A percentile compares a stretch with the other conserved stretches of the same genome.
These are phyloP conservation scores for Annulohypoxylon truncatum DNA, from an alignment of 2,329 filamentous ascomycete genomes.

Conservation along the genomic window DNA sequence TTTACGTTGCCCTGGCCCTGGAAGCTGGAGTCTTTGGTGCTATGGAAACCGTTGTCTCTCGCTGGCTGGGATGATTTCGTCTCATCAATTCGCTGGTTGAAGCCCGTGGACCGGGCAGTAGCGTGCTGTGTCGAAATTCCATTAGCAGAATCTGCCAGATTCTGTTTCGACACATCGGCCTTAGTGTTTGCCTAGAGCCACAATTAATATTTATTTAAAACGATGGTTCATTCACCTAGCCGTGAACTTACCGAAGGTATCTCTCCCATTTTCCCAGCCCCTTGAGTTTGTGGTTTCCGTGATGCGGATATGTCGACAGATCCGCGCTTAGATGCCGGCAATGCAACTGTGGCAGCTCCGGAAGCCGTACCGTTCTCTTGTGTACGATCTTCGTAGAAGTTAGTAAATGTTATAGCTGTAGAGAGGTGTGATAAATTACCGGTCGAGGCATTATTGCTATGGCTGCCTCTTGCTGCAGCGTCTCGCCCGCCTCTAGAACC, in stretches of 20 bases:
- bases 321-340: constrained; percentile 57
- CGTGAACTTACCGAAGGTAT: constrained; percentile 53
- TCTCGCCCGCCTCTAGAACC: constrained; percentile 49
- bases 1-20: constrained; percentile 46
- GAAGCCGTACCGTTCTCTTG: constrained; percentile 42
- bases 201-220: constrained; percentile 5
- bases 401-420: constrained; percentile 17
- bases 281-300: constrained; percentile 58
- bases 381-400: constrained; percentile 40
- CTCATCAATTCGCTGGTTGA: constrained; percentile 41
- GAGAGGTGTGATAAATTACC: constrained; percentile 35
- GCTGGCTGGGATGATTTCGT: constrained; percentile 38
- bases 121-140: constrained; percentile 33
- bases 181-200: constrained; percentile 30
- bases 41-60: constrained; percentile 39
- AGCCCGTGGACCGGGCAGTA: constrained; percentile 20
- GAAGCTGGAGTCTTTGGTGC: constrained; percentile 38
- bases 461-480: constrained; percentile 35
- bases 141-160: constrained; percentile 29
- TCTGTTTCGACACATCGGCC: constrained; percentile 40
- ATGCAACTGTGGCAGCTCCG: constrained; percentile 53
- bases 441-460: constrained; percentile 31
- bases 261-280: constrained; percentile 58
- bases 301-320: constrained; percentile 55
- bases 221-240: neutral